Evolutionary conservation across 768 basidiomycete species (phyloP).

Genomic region (Amanita thiersii): DNA sequence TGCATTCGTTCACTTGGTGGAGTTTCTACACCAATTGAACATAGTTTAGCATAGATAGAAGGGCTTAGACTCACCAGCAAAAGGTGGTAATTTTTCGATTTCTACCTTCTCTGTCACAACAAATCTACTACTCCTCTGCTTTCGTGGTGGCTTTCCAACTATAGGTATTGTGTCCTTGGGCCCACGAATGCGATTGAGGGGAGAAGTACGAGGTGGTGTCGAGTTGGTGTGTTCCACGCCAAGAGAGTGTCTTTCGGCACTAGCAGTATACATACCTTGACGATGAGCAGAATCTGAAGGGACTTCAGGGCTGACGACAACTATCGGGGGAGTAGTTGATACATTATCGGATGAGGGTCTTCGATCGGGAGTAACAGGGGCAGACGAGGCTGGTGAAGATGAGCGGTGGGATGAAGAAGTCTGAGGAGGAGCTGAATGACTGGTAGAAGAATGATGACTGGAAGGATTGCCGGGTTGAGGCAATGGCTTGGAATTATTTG

Average conservation of each 20-base stretch:
- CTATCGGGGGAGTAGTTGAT: conserved; percentile 68
- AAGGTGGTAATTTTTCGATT: conserved; percentile 88
- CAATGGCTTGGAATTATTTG: conserved; percentile 59
- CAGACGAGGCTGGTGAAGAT: conserved; percentile 29
- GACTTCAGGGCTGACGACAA: conserved; percentile 75
- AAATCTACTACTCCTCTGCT: conserved; percentile 95
- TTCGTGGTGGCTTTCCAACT: conserved; percentile 92
- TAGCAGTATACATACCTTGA: conserved; percentile 27
- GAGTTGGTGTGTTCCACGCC: conserved; percentile 40
- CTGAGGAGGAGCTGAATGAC: conserved; percentile 30
- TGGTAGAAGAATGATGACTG: conserved; percentile 28
- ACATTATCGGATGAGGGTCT: conserved; percentile 40
- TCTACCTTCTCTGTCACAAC: conserved; percentile 95
- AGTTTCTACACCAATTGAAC: conserved; percentile 52
- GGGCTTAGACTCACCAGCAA: conserved; percentile 56
- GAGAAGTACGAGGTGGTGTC: conserved; percentile 57
- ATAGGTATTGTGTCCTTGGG: conserved; percentile 97
- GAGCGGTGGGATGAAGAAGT: conserved; percentile 34
- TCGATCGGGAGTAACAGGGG: conserved; percentile 45
- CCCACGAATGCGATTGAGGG: conserved; percentile 68
- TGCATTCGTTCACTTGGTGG: conserved; percentile 80
- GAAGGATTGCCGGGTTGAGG: conserved; percentile 37
- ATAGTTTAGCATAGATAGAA: background rate
- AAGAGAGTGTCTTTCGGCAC: conserved; percentile 40
- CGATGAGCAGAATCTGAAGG: conserved; percentile 39